A percentile compares a stretch with the other conserved stretches of the same genome.
phyloP scores from a whole-genome alignment of 148 eudicot genomes.

The Amaranthus cruentus region DNA sequence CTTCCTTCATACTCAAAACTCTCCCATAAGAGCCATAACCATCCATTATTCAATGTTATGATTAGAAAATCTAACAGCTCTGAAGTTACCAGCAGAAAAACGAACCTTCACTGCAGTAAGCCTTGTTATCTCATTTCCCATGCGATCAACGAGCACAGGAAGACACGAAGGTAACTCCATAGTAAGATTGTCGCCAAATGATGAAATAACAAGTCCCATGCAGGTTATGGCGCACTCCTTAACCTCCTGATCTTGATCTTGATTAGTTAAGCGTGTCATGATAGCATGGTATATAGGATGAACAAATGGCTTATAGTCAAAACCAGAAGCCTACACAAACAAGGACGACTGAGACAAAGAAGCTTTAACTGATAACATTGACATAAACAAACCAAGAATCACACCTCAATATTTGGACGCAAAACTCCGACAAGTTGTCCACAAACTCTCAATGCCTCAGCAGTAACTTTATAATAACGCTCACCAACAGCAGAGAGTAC shows the following conservation, averaged over 20 bases:
- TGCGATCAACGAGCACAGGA: slow-evolving; percentile 96
- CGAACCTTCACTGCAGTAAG: slow-evolving; percentile 97
- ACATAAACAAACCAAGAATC: slow-evolving; percentile 12
- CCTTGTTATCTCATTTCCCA: slow-evolving; percentile 98
- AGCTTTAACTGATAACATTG: neutral
- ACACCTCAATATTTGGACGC: slow-evolving; percentile 82
- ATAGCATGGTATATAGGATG: slow-evolving; percentile 84
- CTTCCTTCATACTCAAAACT: neutral
- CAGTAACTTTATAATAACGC: slow-evolving; percentile 96
- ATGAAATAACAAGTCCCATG: slow-evolving; percentile 92
- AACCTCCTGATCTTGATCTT: slow-evolving; percentile 99
- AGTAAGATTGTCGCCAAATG: slow-evolving; percentile 85
- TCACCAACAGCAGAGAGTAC: slow-evolving; percentile 93
- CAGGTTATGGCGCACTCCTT: slow-evolving; percentile 97
- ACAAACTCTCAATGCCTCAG: slow-evolving; percentile 96
- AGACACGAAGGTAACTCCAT: slow-evolving; percentile 77
- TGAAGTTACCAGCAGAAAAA: slow-evolving; percentile 3
- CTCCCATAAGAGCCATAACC: neutral
- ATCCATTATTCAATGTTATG: neutral
- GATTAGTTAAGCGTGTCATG: slow-evolving; percentile 89
- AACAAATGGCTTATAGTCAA: slow-evolving; percentile 82
- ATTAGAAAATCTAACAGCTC: neutral
- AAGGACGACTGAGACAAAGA: neutral
- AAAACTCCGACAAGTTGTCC: slow-evolving; percentile 96
- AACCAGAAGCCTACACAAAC: slow-evolving; percentile 46